phyloP scores from a whole-genome alignment of 306 rosid species.

The Prunus fruticosa region DNA sequence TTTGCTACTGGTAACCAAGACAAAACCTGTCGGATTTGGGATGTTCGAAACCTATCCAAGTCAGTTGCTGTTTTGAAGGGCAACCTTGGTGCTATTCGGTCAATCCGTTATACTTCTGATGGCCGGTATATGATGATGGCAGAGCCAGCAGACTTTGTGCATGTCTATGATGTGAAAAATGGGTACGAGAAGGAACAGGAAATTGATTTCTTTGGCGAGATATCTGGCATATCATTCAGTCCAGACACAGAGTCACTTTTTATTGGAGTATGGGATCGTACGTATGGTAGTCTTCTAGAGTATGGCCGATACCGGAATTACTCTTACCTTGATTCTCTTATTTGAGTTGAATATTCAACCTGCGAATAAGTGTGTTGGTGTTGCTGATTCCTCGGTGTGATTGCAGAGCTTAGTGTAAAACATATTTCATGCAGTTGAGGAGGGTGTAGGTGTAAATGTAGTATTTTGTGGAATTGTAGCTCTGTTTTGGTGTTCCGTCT shows the following conservation, averaged over 20 bases:
- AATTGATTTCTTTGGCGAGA: constrained; percentile 85
- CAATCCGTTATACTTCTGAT: constrained; percentile 75
- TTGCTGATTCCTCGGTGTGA: constrained; percentile 1
- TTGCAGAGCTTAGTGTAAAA: constrained; percentile 20
- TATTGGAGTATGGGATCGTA: constrained; percentile 83
- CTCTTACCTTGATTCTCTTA: constrained; percentile 53
- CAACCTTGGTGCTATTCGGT: constrained; percentile 81
- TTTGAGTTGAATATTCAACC: constrained; percentile 25
- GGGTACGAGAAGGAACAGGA: constrained; percentile 82
- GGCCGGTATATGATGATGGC: constrained; percentile 85
- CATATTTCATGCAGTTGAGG: constrained; percentile 18
- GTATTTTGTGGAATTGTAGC: constrained; percentile 29
- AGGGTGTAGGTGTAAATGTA: constrained; percentile 43
- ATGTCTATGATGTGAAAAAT: constrained; percentile 64
- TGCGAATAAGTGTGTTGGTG: constrained; percentile 27
- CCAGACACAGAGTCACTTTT: constrained; percentile 88
- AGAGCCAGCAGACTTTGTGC: constrained; percentile 92
- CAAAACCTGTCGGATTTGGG: constrained; percentile 88
- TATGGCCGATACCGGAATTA: constrained; percentile 58
- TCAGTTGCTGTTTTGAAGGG: constrained; percentile 84
- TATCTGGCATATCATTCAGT: constrained; percentile 90
- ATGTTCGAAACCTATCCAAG: constrained; percentile 69
- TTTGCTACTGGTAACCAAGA: constrained; percentile 94
- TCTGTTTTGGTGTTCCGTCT: constrained; percentile 10
- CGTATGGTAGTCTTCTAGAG: constrained; percentile 86